Percentiles rank a stretch among this genome's conserved stretches.
phyloP scores from a whole-genome alignment of 768 basidiomycete species.

The Suillus discolor region DNA sequence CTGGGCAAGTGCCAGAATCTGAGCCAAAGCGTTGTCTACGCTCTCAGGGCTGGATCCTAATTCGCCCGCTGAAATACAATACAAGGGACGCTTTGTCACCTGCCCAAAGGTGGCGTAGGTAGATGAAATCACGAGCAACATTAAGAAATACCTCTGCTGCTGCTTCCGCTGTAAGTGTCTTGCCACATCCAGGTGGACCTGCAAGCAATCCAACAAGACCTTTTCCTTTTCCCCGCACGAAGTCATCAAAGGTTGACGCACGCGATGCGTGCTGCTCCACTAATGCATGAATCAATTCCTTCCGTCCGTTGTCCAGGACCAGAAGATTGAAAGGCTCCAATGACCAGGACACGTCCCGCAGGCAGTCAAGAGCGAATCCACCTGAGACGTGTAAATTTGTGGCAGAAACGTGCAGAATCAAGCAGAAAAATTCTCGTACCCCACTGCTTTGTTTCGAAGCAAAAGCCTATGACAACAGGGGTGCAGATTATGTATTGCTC shows the following conservation, averaged over 20 bases:
- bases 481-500: slow-evolving; percentile 3
- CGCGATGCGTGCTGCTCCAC: not conserved
- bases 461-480: not conserved
- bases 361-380: not conserved
- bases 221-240: not conserved
- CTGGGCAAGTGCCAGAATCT: slow-evolving; percentile 51
- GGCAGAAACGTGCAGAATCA: no score
- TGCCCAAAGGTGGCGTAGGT: not conserved
- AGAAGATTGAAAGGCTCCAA: not conserved
- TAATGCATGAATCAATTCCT: not conserved
- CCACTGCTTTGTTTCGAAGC: not conserved
- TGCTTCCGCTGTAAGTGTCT: slow-evolving; percentile 62
- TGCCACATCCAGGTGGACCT: slow-evolving; percentile 39
- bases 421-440: not conserved
- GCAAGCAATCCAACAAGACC: slow-evolving; percentile 24
- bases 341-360: not conserved
- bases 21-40: not conserved
- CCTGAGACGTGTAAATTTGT: not conserved
- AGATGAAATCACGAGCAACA: not conserved
- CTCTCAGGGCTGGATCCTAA: not conserved
- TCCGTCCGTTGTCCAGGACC: not conserved
- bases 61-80: not conserved
- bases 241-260: not conserved
- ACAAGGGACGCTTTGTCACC: not conserved
- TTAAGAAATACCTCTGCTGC: slow-evolving; percentile 51